These are phyloP conservation scores for Huntiella abstrusa DNA, from an alignment of 2,329 filamentous ascomycete genomes.

Conservation along the genomic window DNA sequence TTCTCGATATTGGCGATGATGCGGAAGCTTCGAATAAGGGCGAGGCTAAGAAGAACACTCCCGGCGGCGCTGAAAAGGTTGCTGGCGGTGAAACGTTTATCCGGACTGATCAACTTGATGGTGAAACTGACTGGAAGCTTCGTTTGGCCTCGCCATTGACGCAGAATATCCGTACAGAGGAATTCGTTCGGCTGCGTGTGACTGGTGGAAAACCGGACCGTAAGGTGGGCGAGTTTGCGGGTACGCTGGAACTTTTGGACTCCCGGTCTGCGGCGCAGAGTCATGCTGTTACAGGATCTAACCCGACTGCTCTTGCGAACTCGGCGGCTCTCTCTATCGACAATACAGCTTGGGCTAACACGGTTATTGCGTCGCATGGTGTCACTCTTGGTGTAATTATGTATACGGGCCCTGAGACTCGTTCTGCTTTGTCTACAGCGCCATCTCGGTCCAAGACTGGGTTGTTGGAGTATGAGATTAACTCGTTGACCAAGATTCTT, in stretches of 20 bases:
- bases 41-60: constrained; percentile 12
- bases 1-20: constrained; percentile 17
- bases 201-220: constrained; percentile 80
- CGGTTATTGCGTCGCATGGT: constrained; percentile 83
- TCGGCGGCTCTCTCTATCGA: constrained; percentile 74
- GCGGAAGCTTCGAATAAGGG: constrained; percentile 17
- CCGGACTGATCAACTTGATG: constrained; percentile 88
- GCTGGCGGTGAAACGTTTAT: constrained; percentile 84
- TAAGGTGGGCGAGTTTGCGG: constrained; percentile 86
- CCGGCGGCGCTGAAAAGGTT: constrained; percentile 16
- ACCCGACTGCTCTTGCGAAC: constrained; percentile 19
- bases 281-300: constrained; percentile 7
- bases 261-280: constrained; percentile 30
- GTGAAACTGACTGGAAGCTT: constrained; percentile 97
- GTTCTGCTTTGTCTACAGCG: constrained; percentile 82
- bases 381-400: constrained; percentile 76
- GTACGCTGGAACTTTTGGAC: constrained; percentile 61
- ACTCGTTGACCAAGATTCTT: constrained; percentile 87
- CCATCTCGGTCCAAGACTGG: constrained; percentile 87
- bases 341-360: constrained; percentile 98
- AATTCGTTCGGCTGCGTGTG: constrained; percentile 52
- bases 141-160: constrained; percentile 72
- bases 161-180: constrained; percentile 53
- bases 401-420: constrained; percentile 86
- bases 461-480: constrained; percentile 87